A percentile compares a stretch with the other conserved stretches of the same genome.
phyloP scores from a whole-genome alignment of 805 yeast species.

The Saccharomyces jurei region DNA sequence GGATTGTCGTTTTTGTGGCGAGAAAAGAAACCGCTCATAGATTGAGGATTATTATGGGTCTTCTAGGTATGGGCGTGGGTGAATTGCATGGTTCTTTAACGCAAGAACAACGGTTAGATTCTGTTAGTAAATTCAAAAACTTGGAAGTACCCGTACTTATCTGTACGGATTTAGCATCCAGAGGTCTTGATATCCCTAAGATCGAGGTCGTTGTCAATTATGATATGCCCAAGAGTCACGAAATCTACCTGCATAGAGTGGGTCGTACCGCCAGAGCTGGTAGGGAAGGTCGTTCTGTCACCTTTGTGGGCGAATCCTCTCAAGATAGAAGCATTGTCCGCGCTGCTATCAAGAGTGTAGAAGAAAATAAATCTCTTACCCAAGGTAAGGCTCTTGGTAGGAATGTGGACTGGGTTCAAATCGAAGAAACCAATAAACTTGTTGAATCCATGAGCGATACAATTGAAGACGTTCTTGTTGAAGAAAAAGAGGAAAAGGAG shows the following conservation, averaged over 20 bases:
- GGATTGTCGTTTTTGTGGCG: slow-evolving; percentile 85
- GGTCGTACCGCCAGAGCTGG: slow-evolving; percentile 99
- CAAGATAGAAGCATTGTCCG: slow-evolving; percentile 86
- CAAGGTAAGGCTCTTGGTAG: slow-evolving; percentile 72
- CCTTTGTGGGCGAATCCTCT: slow-evolving; percentile 89
- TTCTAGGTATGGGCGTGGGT: slow-evolving; percentile 66
- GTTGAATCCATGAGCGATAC: slow-evolving; percentile 52
- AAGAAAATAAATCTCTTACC: slow-evolving; percentile 31
- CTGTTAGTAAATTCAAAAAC: slow-evolving; percentile 74
- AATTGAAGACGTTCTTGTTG: slow-evolving; percentile 71
- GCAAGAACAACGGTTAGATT: slow-evolving; percentile 87
- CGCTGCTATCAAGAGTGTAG: slow-evolving; percentile 70
- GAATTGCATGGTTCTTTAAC: slow-evolving; percentile 78
- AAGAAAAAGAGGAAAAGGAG: slow-evolving; percentile 86
- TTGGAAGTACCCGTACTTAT: slow-evolving; percentile 77
- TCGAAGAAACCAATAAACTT: slow-evolving; percentile 57
- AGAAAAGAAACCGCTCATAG: slow-evolving; percentile 87
- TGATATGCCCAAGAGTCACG: slow-evolving; percentile 92
- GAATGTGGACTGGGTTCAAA: slow-evolving; percentile 81
- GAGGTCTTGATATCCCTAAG: slow-evolving; percentile 98
- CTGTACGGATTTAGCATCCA: slow-evolving; percentile 96
- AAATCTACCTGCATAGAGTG: slow-evolving; percentile 89
- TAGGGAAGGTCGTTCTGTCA: slow-evolving; percentile 84
- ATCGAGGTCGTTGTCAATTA: slow-evolving; percentile 89
- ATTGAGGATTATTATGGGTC: slow-evolving; percentile 66